phyloP scores from a whole-genome alignment of 1,284 basidiomycete species.

The Austroboletus niveus region DNA sequence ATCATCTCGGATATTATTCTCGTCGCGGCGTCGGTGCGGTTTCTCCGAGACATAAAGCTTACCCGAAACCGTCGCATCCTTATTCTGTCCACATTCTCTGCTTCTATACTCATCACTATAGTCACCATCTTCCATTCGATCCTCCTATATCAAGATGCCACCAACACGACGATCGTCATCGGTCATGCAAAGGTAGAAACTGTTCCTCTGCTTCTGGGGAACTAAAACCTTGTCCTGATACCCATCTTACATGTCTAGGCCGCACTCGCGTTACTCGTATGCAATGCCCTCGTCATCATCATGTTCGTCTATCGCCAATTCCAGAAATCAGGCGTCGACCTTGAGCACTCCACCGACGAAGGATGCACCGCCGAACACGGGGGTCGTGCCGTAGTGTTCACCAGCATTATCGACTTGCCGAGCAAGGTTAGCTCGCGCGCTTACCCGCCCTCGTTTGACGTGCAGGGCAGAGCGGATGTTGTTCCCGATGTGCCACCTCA shows the following conservation, averaged over 20 bases:
- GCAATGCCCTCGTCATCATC: conserved; percentile 20
- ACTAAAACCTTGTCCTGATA: background rate
- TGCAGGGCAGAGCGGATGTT: background rate
- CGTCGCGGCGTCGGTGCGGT: conserved; percentile 13
- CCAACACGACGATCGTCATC: conserved; percentile 12
- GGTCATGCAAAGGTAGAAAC: conserved; percentile 23
- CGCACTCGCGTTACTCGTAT: conserved; percentile 20
- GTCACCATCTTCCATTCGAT: conserved; percentile 27
- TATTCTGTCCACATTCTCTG: conserved; percentile 22
- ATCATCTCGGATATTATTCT: conserved; percentile 19
- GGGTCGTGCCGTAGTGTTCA: conserved; percentile 10
- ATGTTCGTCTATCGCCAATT: conserved; percentile 13
- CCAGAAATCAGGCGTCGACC: background rate
- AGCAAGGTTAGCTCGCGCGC: conserved; percentile 6
- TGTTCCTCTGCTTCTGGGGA: background rate
- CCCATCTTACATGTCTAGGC: conserved; percentile 9
- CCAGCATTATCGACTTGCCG: conserved; percentile 17
- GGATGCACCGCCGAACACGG: background rate
- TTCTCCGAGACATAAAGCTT: conserved; percentile 18
- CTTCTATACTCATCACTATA: conserved; percentile 21
- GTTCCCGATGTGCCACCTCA: too few relatives aligned
- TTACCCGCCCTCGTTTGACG: background rate
- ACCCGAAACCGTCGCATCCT: conserved; percentile 15
- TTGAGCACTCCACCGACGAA: background rate
- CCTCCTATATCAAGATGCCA: conserved; percentile 14